These are phyloP conservation scores for Lomentospora prolificans DNA, from an alignment of 2,329 filamentous ascomycete genomes.

Conservation along the genomic window DNA sequence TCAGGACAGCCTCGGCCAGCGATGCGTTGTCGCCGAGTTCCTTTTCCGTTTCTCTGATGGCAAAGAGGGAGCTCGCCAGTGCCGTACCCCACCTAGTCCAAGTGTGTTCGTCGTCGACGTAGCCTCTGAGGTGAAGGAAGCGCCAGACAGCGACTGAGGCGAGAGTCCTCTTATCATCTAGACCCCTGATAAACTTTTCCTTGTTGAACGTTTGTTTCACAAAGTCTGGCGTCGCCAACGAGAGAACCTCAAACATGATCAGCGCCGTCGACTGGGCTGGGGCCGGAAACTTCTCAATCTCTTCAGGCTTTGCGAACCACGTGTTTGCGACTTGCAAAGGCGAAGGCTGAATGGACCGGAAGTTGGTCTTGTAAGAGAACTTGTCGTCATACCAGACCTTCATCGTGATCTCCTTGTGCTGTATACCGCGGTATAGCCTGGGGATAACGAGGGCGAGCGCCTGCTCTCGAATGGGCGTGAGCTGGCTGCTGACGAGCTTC, in stretches of 20 bases:
- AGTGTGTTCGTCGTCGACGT: constrained; percentile 61
- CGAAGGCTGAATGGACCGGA: constrained; percentile 24
- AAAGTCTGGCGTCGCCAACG: constrained; percentile 61
- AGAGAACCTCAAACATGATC: constrained; percentile 51
- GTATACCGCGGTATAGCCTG: constrained; percentile 72
- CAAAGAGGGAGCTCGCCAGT: constrained; percentile 58
- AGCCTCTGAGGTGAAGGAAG: constrained; percentile 81
- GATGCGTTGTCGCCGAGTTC: constrained; percentile 31
- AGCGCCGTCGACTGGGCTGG: constrained; percentile 26
- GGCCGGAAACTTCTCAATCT: constrained; percentile 35
- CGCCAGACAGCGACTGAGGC: constrained; percentile 71
- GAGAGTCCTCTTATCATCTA: constrained; percentile 56
- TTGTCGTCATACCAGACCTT: constrained; percentile 75
- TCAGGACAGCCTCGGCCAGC: constrained; percentile 60
- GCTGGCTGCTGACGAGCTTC: constrained; percentile 62
- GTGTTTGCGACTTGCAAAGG: constrained; percentile 38
- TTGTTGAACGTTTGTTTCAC: constrained; percentile 56
- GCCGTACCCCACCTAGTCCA: constrained; percentile 79
- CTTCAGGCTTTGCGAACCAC: constrained; percentile 65
- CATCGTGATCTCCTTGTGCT: constrained; percentile 67
- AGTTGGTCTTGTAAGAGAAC: constrained; percentile 56
- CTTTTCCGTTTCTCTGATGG: constrained; percentile 44
- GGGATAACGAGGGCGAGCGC: constrained; percentile 70
- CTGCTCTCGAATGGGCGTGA: constrained; percentile 66
- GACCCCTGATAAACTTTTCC: constrained; percentile 48